phyloP scores from a whole-genome alignment of 1,139 yeast genomes.

The Sugiyamaella neomexicana region DNA sequence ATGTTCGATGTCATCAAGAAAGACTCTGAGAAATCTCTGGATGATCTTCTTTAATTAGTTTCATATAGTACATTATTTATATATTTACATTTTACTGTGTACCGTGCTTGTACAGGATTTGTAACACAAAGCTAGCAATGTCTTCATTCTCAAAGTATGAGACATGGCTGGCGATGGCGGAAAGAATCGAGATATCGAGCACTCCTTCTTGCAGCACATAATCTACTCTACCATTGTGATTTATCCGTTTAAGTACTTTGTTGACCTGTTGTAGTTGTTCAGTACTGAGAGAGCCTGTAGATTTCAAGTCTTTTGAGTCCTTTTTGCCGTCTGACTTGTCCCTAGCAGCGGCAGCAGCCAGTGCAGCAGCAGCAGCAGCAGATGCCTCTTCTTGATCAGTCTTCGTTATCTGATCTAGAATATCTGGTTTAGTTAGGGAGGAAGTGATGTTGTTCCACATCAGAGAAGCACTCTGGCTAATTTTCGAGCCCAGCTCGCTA shows the following conservation, averaged over 20 bases:
- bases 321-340: not conserved
- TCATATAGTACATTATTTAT: slow-evolving; percentile 9
- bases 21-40: slow-evolving; percentile 55
- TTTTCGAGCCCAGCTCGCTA: slow-evolving; percentile 46
- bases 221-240: slow-evolving; percentile 76
- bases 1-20: slow-evolving; percentile 83
- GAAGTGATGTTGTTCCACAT: slow-evolving; percentile 40
- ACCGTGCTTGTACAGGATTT: slow-evolving; percentile 5
- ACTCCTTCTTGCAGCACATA: slow-evolving; percentile 77
- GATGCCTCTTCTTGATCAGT: slow-evolving; percentile 12
- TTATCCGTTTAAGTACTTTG: slow-evolving; percentile 39
- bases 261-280: slow-evolving; percentile 31
- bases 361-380: slow-evolving; percentile 7
- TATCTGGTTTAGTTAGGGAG: slow-evolving; percentile 11
- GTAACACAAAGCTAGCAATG: slow-evolving; percentile 73
- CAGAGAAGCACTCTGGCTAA: slow-evolving; percentile 49
- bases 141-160: slow-evolving; percentile 86
- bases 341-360: not conserved
- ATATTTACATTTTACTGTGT: not conserved
- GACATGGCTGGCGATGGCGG: slow-evolving; percentile 84
- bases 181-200: slow-evolving; percentile 72
- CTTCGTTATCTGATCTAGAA: slow-evolving; percentile 16
- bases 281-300: slow-evolving; percentile 14
- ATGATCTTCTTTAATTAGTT: slow-evolving; percentile 20
- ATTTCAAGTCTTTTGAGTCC: not conserved